Base-by-base conservation (phyloP, 2,329 filamentous ascomycete genomes). In the Coniochaeta sp. region DNA sequence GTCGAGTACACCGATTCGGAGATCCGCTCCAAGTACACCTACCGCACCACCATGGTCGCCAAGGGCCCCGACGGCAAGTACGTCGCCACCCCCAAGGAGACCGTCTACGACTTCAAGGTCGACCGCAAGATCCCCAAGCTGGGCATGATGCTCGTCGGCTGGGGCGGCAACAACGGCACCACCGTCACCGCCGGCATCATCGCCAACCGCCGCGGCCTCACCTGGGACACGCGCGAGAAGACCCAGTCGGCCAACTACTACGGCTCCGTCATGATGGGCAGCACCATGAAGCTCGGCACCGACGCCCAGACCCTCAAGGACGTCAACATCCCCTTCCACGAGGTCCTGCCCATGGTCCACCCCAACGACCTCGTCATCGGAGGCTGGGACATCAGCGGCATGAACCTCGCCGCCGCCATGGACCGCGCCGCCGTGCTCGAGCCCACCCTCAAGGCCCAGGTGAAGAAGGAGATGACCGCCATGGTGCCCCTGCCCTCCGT, bases 111-210 rank as follows among this genome's bases (percentile, higher is more conserved):
- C 78, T 97, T 99, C 87, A 95, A 96, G 81, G 89, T 94, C 65
- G 87, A 96, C 68, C 90, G 92, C 70, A 89, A 88, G 72, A 82
- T 97, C 54, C 90, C 91, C 72, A 95, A 92, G 79, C 82, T 90
- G 60, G 94, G 94, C 66, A 82, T 96, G 76, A 97, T 99, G 94
- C 81, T 99, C 59, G 92, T 99, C 60, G 94, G 94, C 58, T 92
- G 87, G 84, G 94, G 94, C 72, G 94, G 94, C 66, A 99, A 99
- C 83, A 99, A 99, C 68, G 94, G 94, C 59, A 90, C 90, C 59
- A 99, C 94, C 53, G 90, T 99, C 56, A 97, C 94, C 54, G 94
- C 94, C 56, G 94, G 92, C 69, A 95, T 99, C 72, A 81, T 99
- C 67, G 94, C 92, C 72, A 99, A 99, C 75, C 88, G 89, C 67